Base-by-base conservation (phyloP, 2,329 filamentous ascomycete genomes). In the Sarocladium oryzae region DNA sequence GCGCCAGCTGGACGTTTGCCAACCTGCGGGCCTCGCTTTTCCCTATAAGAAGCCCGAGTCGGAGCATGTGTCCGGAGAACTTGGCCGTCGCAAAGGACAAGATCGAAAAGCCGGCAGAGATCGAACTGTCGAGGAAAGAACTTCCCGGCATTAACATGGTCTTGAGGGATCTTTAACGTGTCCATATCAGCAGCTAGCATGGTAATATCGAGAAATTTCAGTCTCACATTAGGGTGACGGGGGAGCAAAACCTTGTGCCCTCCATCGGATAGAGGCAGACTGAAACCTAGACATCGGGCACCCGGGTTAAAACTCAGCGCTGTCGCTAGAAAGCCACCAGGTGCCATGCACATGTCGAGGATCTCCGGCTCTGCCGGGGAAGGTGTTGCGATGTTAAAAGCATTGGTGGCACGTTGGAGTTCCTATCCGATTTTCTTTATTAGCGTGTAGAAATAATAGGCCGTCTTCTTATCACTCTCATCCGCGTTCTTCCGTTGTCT, bases 341-440 rank as follows among this genome's bases (percentile, higher is more conserved):
- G 78, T 0, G 78, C 78, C 65, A 76, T 73, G 59, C 78, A 79
- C 54, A 79, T 66, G 55, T 82, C 78, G 1, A 83, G 69, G 18
- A 81, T 65, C 9, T 40, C 57, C 1, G 57, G 55, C 5, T 26
- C 52, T 54, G n/a, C 30, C 3, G 48, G 50, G 2, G 45, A 23
- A 18, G n/a, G 37, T 5, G 10, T 26, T 2, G 4, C 2, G 13
- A 68, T 52, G 10, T 43, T 52, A n/a, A 75, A 62, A 13, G 62
- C 67, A 2, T 53, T 50, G 1, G 66, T 71, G 0, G 50, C 49
- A 0, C 32, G 8, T 7, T 78, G 56, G 20, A 80, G 58, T 46
- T 77, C 68, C 2, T n/a, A n/a, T n/a, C n/a, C n/a, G n/a, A n/a
- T n/a, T n/a, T n/a, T n/a, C n/a, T n/a, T n/a, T n/a, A n/a, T n/a